A percentile compares a stretch with the other conserved stretches of the same genome.
phyloP scores from a whole-genome alignment of 305 asterid species.

The Withania somnifera region DNA sequence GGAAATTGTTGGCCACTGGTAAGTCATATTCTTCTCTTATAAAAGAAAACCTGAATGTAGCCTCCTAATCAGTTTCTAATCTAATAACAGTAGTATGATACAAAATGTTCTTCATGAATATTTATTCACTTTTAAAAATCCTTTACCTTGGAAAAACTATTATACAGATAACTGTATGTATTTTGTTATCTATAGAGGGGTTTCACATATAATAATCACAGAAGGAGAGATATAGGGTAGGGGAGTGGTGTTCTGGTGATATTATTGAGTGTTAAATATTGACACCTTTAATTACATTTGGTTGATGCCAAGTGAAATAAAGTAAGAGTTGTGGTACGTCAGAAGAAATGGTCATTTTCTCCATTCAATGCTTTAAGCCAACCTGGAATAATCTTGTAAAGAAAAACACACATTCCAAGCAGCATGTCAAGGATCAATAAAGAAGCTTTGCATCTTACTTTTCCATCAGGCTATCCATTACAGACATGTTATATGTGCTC shows the following conservation, averaged over 20 bases:
- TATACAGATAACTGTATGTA: neutral
- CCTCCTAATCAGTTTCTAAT: neutral
- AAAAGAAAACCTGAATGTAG: neutral
- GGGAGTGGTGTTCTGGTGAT: neutral
- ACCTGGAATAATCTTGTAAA: neutral
- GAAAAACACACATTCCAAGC: neutral
- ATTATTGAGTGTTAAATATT: neutral
- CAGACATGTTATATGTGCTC: neutral
- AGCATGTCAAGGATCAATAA: neutral
- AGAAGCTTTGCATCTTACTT: neutral
- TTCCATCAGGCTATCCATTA: neutral
- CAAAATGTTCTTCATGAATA: neutral
- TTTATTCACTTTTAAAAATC: neutral
- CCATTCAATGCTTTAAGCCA: neutral
- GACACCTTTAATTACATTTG: neutral
- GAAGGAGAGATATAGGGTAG: neutral
- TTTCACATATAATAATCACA: neutral
- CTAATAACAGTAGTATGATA: neutral
- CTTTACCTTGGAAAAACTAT: neutral
- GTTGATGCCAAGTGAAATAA: neutral
- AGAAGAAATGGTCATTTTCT: neutral
- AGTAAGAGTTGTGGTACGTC: neutral
- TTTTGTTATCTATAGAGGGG: neutral
- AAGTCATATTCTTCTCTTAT: constrained; percentile 11
- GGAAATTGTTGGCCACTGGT: constrained; percentile 80